Base-by-base conservation (phyloP, 345 rosid genomes). In the Arabidopsis arenosa region DNA sequence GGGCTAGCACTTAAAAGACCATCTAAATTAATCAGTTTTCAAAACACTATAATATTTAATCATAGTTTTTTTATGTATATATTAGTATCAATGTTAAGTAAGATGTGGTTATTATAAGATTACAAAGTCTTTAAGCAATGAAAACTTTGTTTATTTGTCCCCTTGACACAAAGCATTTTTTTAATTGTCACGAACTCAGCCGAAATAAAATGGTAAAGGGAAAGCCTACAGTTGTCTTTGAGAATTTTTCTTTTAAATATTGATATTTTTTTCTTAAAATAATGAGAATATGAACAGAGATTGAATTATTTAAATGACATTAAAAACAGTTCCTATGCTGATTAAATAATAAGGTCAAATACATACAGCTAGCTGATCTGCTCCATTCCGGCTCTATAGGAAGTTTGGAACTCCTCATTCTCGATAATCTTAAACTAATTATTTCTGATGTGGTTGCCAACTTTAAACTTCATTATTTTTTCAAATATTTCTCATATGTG, bases 281-380 rank as follows among this genome's bases (percentile, higher is more conserved):
- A 75, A 40, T 40, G 63, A 59, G 68, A 60, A n/a, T 45, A 68
- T 18, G 68, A 60, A 60, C 73, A 59, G 51, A 39, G 13, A 17
- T 10, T 49, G 45, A 30, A 48, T 48, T 66, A 48, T 58, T 8
- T 36, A 57, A 75, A 33, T 54, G 65, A 44, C 9, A 11, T 15
- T 55, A 14, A 40, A 7, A 23, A 57, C 9, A 63, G 15, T 44
- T 55, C 28, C 32, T 18, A 55, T 17, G 26, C 41, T 47, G 11
- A 48, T 60, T 67, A 70, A 60, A 41, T 58, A 67, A 67, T 15
- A 68, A 60, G 68, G 79, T 75, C 79, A 75, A 75, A 68, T 32
- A 68, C 48, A 12, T 48, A 67, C 79, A 75, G 79, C 79, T 68
- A 60, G 79, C 53, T 75, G 61, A 35, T 66, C 43, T 57, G 72